A percentile compares a stretch with the other conserved stretches of the same genome.
These are phyloP conservation scores for Diplotaxis tenuifolia DNA, from an alignment of 345 rosid genomes.

Conservation along the genomic window DNA sequence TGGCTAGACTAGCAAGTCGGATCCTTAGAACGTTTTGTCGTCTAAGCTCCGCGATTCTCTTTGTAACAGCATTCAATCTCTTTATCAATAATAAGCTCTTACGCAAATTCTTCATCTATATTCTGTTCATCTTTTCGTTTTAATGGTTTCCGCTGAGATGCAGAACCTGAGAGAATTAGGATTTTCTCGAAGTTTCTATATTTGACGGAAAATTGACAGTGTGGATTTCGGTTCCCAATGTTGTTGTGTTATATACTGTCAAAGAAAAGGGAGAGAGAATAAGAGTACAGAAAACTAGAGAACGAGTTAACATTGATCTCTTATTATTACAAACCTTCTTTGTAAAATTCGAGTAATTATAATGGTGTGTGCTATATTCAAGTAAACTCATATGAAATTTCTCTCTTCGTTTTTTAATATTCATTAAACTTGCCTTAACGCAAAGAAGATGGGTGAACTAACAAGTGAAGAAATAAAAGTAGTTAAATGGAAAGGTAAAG, in stretches of 20 bases:
- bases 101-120: no score
- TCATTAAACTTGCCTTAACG: conserved; percentile 1
- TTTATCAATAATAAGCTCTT: no score
- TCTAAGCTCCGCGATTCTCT: no score
- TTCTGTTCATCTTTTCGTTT: no score
- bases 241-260: background rate
- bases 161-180: no score
- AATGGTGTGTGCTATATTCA: background rate
- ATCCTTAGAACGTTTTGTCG: no score
- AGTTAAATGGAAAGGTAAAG: conserved; percentile 21
- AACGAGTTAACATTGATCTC: background rate
- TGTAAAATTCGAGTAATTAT: background rate
- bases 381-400: background rate
- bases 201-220: no score
- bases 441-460: conserved; percentile 33
- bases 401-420: background rate
- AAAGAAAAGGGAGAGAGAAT: background rate
- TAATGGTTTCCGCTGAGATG: no score
- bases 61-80: no score
- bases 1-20: no score
- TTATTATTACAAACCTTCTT: background rate
- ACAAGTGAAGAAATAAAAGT: conserved; percentile 22
- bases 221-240: no score
- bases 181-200: no score
- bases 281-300: background rate